Evolutionary conservation across 1,284 basidiomycete genomes (phyloP).

Genomic region (Rhodotorula sp.): DNA sequence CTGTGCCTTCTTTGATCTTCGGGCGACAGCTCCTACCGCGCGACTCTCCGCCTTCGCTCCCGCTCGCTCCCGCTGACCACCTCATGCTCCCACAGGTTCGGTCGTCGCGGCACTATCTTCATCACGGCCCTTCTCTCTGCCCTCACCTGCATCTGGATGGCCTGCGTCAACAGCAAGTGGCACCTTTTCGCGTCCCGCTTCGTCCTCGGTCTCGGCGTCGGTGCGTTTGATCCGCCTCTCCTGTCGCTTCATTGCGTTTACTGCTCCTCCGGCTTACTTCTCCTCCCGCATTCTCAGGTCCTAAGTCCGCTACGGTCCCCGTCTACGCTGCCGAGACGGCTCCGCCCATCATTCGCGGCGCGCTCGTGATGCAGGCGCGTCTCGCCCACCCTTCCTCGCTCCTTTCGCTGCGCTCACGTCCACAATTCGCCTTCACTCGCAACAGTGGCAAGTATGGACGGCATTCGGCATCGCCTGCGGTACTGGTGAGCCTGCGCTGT

Average conservation of each 20-base stretch:
- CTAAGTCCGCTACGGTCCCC: slow-evolving; percentile 50
- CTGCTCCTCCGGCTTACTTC: too few relatives aligned
- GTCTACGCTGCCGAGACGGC: slow-evolving; percentile 52
- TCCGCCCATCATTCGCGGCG: slow-evolving; percentile 56
- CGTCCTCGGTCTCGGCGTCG: slow-evolving; percentile 53
- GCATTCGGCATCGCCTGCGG: slow-evolving; percentile 57
- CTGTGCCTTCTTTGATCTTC: too few relatives aligned
- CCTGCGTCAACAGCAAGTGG: slow-evolving; percentile 60
- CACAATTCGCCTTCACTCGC: too few relatives aligned
- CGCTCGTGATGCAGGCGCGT: slow-evolving; percentile 54
- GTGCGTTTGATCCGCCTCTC: slow-evolving; percentile 52
- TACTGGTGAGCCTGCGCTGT: slow-evolving; percentile 5
- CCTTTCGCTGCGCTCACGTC: too few relatives aligned
- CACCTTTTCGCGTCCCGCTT: slow-evolving; percentile 52
- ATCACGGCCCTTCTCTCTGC: slow-evolving; percentile 61
- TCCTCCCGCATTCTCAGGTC: background rate
- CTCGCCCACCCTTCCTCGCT: background rate
- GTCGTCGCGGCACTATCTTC: slow-evolving; percentile 70
- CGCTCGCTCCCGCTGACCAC: too few relatives aligned
- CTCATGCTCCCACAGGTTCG: slow-evolving; percentile 44
- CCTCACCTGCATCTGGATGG: slow-evolving; percentile 46
- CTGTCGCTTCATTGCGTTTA: too few relatives aligned
- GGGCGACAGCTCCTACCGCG: too few relatives aligned
- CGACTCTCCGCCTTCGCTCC: too few relatives aligned
- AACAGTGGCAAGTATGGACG: slow-evolving; percentile 47